Evolutionary conservation across 202 grass and related monocot species (phyloP), one percentile per base, ranked within the genome.

Genomic region (Schoenoplectus triqueter): DNA sequence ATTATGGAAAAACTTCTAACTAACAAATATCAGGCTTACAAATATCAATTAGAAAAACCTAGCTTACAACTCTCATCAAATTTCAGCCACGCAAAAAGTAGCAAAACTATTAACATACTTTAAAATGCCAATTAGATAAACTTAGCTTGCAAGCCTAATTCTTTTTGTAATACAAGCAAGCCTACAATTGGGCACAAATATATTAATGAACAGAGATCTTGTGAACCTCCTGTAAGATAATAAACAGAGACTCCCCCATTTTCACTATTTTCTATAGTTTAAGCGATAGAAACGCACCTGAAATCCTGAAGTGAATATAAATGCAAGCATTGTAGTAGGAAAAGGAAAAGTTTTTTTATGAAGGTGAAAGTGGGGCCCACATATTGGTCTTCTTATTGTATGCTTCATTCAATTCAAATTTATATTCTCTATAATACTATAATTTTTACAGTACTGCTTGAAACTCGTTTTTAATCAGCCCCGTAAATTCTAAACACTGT

Each of bases 121-220:
- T 66, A 39, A 66, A 31, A 66, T 39, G 64, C 10, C 69, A 72
- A 72, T 46, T 48, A 18, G 44, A 48, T 4, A 48, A 72, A 19
- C 69, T 19, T 72, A 31, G 69, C 42, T 72, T 72, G 69, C 42
- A 72, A 72, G 69, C 69, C 15, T n/a, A 72, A 72, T 42, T 71
- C 44, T 17, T 47, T 72, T 72, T 6, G 15, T 70, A 70, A 70
- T n/a, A 4, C 67, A 17, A 70, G 67, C 42, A 70, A 70, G 5
- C 67, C 17, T 65, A 31, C 62, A 65, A 45, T 17, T 70, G 2
- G 41, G 42, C 67, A 47, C 67, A 70, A 70, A 67, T 70, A 59
- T 59, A 59, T 59, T 14, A 10, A 59, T 9, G 18, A 48, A 71
- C 41, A 71, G 68, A 6, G 5, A 13, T 71, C 68, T 48, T 8